phyloP scores from a whole-genome alignment of 345 rosid genomes.

The Cardiospermum halicacabum region DNA sequence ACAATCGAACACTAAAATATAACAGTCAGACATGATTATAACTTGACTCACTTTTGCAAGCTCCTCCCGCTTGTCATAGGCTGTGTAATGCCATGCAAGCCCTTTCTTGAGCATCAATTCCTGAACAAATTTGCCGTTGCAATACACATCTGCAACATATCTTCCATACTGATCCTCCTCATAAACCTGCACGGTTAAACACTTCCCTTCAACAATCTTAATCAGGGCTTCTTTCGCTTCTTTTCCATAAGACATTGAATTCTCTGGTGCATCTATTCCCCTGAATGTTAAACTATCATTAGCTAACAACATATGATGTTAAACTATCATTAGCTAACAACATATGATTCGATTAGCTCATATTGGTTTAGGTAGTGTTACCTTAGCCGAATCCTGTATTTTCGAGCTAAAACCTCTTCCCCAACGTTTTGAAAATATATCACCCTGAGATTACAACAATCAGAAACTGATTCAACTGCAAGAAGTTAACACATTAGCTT shows the following conservation, averaged over 20 bases:
- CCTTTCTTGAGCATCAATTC: constrained; percentile 83
- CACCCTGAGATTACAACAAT: constrained; percentile 24
- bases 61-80: constrained; percentile 52
- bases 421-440: constrained; percentile 33
- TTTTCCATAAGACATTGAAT: constrained; percentile 65
- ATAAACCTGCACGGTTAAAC: constrained; percentile 52
- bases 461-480: background rate
- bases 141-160: constrained; percentile 64
- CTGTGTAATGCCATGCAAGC: constrained; percentile 74
- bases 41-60: constrained; percentile 53
- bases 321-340: no score
- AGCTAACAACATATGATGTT: no score
- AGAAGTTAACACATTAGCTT: background rate
- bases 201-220: constrained; percentile 61
- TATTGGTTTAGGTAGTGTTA: constrained; percentile 17
- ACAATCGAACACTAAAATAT: background rate
- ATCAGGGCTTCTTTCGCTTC: constrained; percentile 63
- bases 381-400: constrained; percentile 72
- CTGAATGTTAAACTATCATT: no score
- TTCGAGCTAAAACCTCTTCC: constrained; percentile 59
- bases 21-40: background rate
- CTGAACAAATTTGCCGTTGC: constrained; percentile 68
- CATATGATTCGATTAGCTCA: background rate
- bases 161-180: constrained; percentile 65
- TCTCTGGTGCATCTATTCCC: constrained; percentile 91